Percentiles rank a stretch among this genome's conserved stretches.
These are phyloP conservation scores for Pseudocercospora macadamiae DNA, from an alignment of 2,329 filamentous ascomycete species.

Conservation along the genomic window DNA sequence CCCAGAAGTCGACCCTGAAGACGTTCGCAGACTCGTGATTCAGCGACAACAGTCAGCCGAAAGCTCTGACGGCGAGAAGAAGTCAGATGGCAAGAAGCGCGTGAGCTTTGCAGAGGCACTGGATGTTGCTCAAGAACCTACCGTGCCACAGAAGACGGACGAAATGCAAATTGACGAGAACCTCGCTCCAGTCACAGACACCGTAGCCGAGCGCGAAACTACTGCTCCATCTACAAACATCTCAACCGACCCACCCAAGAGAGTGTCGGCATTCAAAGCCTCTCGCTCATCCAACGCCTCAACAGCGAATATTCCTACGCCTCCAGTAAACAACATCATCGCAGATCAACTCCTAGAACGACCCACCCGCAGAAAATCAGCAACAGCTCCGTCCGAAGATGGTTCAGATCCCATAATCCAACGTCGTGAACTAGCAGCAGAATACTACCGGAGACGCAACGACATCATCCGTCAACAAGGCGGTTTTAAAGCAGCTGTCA, in stretches of 20 bases:
- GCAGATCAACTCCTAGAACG: slow-evolving; percentile 62
- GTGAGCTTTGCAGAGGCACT: slow-evolving; percentile 79
- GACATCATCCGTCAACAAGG: slow-evolving; percentile 80
- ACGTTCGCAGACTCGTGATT: slow-evolving; percentile 60
- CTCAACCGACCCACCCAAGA: neutral
- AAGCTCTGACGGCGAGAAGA: slow-evolving; percentile 36
- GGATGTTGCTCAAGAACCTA: slow-evolving; percentile 64
- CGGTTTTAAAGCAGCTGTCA: slow-evolving; percentile 66
- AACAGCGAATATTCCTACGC: slow-evolving; percentile 12
- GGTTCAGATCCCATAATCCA: slow-evolving; percentile 66
- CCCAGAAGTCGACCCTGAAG: slow-evolving; percentile 51
- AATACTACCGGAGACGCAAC: slow-evolving; percentile 83
- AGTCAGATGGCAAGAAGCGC: slow-evolving; percentile 58
- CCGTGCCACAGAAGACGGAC: slow-evolving; percentile 31
- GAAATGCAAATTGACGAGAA: slow-evolving; percentile 31
- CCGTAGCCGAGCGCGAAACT: slow-evolving; percentile 47
- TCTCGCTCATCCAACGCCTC: slow-evolving; percentile 41
- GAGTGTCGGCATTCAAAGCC: slow-evolving; percentile 31
- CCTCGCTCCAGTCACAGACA: slow-evolving; percentile 35
- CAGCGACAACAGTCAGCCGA: slow-evolving; percentile 32
- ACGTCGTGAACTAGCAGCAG: slow-evolving; percentile 75
- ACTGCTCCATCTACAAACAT: slow-evolving; percentile 23
- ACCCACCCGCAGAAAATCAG: slow-evolving; percentile 11
- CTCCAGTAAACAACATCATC: slow-evolving; percentile 33
- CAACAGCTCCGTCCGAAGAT: slow-evolving; percentile 42